These are phyloP conservation scores for Lipomyces starkeyi DNA, from an alignment of 805 yeast species.

Conservation along the genomic window DNA sequence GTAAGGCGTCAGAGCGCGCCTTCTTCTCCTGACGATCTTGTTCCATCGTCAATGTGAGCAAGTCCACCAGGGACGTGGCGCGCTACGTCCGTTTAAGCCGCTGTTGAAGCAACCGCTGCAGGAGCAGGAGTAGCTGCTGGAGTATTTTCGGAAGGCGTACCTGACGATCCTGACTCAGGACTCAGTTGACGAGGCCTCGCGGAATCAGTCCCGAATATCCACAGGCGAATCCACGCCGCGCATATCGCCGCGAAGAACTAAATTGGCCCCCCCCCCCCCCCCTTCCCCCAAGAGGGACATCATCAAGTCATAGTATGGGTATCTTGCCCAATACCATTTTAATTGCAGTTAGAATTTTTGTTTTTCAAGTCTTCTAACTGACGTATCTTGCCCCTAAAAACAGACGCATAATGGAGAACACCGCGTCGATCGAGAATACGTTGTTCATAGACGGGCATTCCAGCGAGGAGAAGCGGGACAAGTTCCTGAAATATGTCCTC, in stretches of 20 bases:
- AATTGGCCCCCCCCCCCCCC: no score
- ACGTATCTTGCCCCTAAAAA: slow-evolving; percentile 5
- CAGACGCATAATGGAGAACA: not conserved
- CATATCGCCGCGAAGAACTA: slow-evolving; percentile 1
- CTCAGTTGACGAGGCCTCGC: not conserved
- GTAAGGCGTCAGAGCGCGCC: slow-evolving; percentile 6
- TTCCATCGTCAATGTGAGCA: no score
- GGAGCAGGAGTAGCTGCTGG: not conserved
- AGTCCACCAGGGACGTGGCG: no score
- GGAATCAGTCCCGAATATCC: slow-evolving; percentile 4
- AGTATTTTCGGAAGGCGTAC: not conserved
- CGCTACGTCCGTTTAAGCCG: no score
- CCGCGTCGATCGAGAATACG: slow-evolving; percentile 2
- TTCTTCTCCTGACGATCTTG: not conserved
- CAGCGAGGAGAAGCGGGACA: slow-evolving; percentile 5
- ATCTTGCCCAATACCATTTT: not conserved
- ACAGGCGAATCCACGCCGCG: slow-evolving; percentile 2
- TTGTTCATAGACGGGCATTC: slow-evolving; percentile 3
- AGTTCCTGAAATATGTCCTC: not conserved
- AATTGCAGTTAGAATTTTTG: not conserved
- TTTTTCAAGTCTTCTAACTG: not conserved
- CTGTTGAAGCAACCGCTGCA: not conserved
- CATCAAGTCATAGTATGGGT: slow-evolving; percentile 8
- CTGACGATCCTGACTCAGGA: slow-evolving; percentile 6
- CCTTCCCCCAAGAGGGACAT: slow-evolving; percentile 1